A percentile compares a stretch with the other conserved stretches of the same genome.
phyloP scores from a whole-genome alignment of 768 basidiomycete genomes.

The Lentinula boryana region DNA sequence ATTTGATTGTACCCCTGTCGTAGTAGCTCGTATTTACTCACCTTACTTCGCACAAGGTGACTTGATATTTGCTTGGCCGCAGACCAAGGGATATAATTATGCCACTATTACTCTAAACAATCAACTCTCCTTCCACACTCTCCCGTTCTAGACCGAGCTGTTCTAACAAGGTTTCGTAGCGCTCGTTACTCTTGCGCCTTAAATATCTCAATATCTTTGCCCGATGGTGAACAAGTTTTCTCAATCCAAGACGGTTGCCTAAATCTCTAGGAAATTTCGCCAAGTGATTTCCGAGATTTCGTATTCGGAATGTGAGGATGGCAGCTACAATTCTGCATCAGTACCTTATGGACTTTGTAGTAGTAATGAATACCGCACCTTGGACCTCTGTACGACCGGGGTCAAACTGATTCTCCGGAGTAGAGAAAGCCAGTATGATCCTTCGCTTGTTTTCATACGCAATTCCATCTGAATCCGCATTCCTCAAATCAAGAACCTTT shows the following conservation, averaged over 20 bases:
- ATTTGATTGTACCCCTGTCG: no score
- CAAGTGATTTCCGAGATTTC: constrained; percentile 75
- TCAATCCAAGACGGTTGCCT: constrained; percentile 70
- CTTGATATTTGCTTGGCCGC: no score
- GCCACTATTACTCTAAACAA: constrained; percentile 39
- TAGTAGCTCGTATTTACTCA: no score
- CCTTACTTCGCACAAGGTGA: no score
- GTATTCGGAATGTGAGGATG: constrained; percentile 79
- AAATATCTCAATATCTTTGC: constrained; percentile 82
- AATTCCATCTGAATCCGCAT: constrained; percentile 84
- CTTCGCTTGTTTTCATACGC: constrained; percentile 81
- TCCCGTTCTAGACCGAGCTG: constrained; percentile 72
- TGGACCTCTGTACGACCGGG: constrained; percentile 87
- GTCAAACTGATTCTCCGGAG: constrained; percentile 58
- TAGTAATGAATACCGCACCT: constrained; percentile 43
- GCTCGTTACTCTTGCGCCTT: constrained; percentile 51
- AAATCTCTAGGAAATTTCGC: constrained; percentile 65
- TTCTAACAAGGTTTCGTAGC: constrained; percentile 69
- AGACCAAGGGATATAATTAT: no score
- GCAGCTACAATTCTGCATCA: constrained; percentile 52
- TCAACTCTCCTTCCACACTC: constrained; percentile 87
- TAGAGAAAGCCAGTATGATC: constrained; percentile 76
- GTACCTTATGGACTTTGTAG: not conserved
- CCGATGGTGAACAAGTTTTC: constrained; percentile 73
- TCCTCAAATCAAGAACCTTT: constrained; percentile 73